Evolutionary conservation across 2,329 filamentous ascomycete genomes (phyloP).

Genomic region (Thelonectria rubi): DNA sequence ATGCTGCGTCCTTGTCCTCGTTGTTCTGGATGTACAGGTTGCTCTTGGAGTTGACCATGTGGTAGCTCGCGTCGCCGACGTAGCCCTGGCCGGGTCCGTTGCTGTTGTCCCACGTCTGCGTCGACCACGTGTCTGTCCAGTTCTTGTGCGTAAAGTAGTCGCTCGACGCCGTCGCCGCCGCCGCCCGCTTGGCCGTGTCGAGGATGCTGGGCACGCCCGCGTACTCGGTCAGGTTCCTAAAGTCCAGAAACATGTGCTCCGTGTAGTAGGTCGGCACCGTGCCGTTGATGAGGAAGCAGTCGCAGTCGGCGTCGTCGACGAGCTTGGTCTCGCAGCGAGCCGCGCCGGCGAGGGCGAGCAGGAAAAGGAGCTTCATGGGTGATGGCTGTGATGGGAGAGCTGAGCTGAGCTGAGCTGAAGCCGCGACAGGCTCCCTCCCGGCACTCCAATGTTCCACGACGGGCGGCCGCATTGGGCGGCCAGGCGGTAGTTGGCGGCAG

Average conservation of each 20-base stretch:
- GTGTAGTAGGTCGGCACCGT: slow-evolving; percentile 38
- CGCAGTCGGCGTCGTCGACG: slow-evolving; percentile 39
- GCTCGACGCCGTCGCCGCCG: slow-evolving; percentile 46
- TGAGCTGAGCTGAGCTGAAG: not conserved
- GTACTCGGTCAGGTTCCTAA: slow-evolving; percentile 40
- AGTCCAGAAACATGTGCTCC: slow-evolving; percentile 44
- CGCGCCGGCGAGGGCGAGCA: slow-evolving; percentile 26
- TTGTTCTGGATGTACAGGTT: slow-evolving; percentile 57
- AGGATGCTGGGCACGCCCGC: slow-evolving; percentile 45
- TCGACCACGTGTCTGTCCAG: slow-evolving; percentile 49
- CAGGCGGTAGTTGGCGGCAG: not conserved
- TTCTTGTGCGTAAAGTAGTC: slow-evolving; percentile 46
- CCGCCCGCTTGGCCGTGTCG: slow-evolving; percentile 38
- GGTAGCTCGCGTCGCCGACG: slow-evolving; percentile 39
- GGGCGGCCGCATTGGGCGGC: not conserved
- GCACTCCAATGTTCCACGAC: not conserved
- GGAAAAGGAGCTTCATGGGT: not conserved
- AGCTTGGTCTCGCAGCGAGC: slow-evolving; percentile 15
- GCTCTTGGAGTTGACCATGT: slow-evolving; percentile 50
- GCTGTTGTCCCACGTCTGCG: slow-evolving; percentile 52
- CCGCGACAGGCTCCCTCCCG: not conserved
- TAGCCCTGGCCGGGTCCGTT: slow-evolving; percentile 4
- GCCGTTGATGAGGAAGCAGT: slow-evolving; percentile 44
- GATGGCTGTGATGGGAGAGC: not conserved
- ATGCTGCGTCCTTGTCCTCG: slow-evolving; percentile 39